Conservation (phyloP, 2,329 filamentous ascomycete species). For the Pestalotiopsis sp. region DNA sequence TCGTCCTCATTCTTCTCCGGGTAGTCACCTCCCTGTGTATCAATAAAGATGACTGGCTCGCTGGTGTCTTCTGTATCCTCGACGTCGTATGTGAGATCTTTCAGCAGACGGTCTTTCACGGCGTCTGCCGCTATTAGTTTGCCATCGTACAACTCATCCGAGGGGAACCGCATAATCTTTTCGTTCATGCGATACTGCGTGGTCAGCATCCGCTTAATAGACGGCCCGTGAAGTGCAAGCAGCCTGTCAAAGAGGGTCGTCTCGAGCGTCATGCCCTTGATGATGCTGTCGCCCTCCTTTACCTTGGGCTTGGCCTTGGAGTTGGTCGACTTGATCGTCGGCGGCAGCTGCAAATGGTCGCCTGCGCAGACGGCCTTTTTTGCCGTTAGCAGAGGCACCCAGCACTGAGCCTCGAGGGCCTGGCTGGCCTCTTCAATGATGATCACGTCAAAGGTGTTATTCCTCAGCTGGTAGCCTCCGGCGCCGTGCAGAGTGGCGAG, state of each 20-base stretch:
- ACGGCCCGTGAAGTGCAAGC: conserved; percentile 75
- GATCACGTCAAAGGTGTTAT: conserved; percentile 86
- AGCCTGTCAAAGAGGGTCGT: conserved; percentile 93
- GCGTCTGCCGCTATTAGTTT: conserved; percentile 79
- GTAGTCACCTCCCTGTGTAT: conserved; percentile 94
- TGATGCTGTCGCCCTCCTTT: conserved; percentile 35
- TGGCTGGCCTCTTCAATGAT: conserved; percentile 97
- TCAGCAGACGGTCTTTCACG: conserved; percentile 76
- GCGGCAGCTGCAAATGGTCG: conserved; percentile 91
- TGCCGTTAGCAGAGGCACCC: conserved; percentile 83
- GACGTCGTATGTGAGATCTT: conserved; percentile 77
- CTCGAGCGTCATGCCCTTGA: conserved; percentile 69
- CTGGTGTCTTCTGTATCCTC: conserved; percentile 81
- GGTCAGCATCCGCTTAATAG: conserved; percentile 92
- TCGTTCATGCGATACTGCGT: conserved; percentile 99
- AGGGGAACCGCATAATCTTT: conserved; percentile 92
- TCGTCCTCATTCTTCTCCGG: conserved; percentile 80
- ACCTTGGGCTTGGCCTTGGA: conserved; percentile 44
- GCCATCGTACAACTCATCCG: conserved; percentile 81
- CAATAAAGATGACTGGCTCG: conserved; percentile 89
- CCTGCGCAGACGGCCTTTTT: conserved; percentile 88
- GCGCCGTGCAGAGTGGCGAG: conserved; percentile 91
- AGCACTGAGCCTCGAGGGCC: conserved; percentile 94
- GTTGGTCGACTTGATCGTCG: conserved; percentile 85
- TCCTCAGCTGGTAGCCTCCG: conserved; percentile 79